Evolutionary conservation across 2,329 filamentous ascomycete genomes (phyloP).

Genomic region (Pseudogymnoascus sp.): DNA sequence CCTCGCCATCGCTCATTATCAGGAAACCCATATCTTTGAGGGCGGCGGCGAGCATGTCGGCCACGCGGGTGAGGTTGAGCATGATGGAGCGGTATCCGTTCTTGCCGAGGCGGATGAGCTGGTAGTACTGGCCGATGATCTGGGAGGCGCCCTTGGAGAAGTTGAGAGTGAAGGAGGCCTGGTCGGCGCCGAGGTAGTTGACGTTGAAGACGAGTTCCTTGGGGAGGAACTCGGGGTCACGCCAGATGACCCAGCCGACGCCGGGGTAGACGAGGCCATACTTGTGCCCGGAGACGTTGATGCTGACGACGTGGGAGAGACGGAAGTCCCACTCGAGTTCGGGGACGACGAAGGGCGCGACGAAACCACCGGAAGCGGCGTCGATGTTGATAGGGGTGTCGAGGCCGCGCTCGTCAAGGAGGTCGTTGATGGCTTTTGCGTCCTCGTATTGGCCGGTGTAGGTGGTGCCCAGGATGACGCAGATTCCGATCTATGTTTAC

Average conservation of each 20-base stretch:
- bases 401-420: constrained; percentile 65
- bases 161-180: constrained; percentile 93
- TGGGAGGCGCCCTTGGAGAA: constrained; percentile 94
- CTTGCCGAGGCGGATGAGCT: constrained; percentile 90
- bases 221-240: constrained; percentile 71
- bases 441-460: constrained; percentile 97
- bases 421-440: constrained; percentile 82
- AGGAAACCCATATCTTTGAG: constrained; percentile 71
- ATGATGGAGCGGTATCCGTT: constrained; percentile 88
- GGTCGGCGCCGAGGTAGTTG: constrained; percentile 94
- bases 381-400: constrained; percentile 90
- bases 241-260: constrained; percentile 91
- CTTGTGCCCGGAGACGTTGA: constrained; percentile 94
- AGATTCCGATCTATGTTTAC: constrained; percentile 64
- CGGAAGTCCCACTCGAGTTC: constrained; percentile 87
- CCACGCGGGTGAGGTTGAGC: constrained; percentile 82
- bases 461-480: constrained; percentile 81
- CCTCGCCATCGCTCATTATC: constrained; percentile 75
- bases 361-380: constrained; percentile 85
- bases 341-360: constrained; percentile 82
- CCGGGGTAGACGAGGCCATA: constrained; percentile 76
- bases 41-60: constrained; percentile 73
- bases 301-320: constrained; percentile 78
- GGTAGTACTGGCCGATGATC: constrained; percentile 95
- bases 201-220: constrained; percentile 95